Percentiles rank a stretch among this genome's conserved stretches.
These are phyloP conservation scores for Zasmidium angulare DNA, from an alignment of 2,329 filamentous ascomycete genomes.

Conservation along the genomic window DNA sequence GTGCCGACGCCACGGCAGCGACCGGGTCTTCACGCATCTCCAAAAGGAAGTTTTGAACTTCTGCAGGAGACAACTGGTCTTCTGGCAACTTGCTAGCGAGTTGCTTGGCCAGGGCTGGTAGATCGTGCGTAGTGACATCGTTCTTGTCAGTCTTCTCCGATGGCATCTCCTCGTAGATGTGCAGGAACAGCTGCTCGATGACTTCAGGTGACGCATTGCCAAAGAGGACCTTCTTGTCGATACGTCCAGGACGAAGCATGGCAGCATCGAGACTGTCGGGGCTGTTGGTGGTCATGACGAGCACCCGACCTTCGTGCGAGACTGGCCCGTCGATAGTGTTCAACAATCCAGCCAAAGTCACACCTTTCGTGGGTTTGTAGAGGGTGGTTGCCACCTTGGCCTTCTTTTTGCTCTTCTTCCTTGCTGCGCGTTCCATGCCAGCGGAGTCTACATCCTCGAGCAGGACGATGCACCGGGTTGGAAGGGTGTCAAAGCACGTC, in stretches of 20 bases:
- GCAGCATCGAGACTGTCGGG: constrained; percentile 71
- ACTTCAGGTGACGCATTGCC: constrained; percentile 42
- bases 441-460: constrained; percentile 96
- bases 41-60: constrained; percentile 53
- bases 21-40: constrained; percentile 46
- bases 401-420: not conserved
- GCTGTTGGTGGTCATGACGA: constrained; percentile 79
- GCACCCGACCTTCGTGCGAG: constrained; percentile 70
- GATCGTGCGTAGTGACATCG: not conserved
- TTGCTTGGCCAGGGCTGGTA: constrained; percentile 40
- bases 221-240: constrained; percentile 66
- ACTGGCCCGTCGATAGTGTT: constrained; percentile 81
- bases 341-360: constrained; percentile 72
- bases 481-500: constrained; percentile 95
- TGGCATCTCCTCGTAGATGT: constrained; percentile 27
- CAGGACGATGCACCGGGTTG: constrained; percentile 98
- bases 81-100: constrained; percentile 48
- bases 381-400: not conserved
- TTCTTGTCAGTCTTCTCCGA: not conserved
- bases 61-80: constrained; percentile 47
- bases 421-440: constrained; percentile 74
- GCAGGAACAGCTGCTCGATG: constrained; percentile 39
- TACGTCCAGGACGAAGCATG: constrained; percentile 68
- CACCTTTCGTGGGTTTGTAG: constrained; percentile 25
- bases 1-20: constrained; percentile 43